Base-by-base conservation (phyloP, 1,284 basidiomycete species). In the Albatrellus sp. region DNA sequence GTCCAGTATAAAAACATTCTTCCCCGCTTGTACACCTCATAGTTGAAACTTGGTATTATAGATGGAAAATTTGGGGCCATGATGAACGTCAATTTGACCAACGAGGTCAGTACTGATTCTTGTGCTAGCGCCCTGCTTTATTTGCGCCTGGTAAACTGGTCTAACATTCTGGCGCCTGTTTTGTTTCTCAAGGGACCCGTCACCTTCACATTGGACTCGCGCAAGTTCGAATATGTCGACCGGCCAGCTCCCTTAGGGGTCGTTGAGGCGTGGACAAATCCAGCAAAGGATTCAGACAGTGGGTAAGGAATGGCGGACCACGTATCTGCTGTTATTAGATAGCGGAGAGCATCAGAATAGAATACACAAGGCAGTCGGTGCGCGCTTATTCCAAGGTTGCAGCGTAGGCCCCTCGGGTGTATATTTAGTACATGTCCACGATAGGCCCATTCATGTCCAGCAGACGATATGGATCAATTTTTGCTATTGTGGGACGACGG, bases 11-110 rank as follows among this genome's bases (percentile, higher is more conserved):
- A 42, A 47, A 45, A 47, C 43, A 41, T 7, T 7, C 7, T 24
- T 24, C 7, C 3, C 24, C 24, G 24, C 24, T 24, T 4, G 7
- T 24, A 7, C 7, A 24, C 7, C 24, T 7, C 24, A 24, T 24
- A 24, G 24, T 7, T 24, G 24, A 24, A 24, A 3, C 24, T 24
- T 24, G n/a, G 36, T 11, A 16, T 46, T 36, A 44, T 48, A 92
- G 89, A 92, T 59, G 90, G 90, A n/a, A 70, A 69, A 54, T 93
- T 94, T 59, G 90, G 90, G 30, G 90, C 90, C 3, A 92, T 92
- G 90, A 93, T 93, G 90, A 73, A 80, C 46, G 88, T 94, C 42
- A 75, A 69, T 48, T 63, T 93, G 44, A 81, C 73, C 32, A 94
- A 94, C 59, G 90, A 93, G 66, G 89, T 85, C 60, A 45, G 24